Evolutionary conservation across 192 early-diverging fungal genomes (phyloP).

Genomic region (Rhizophagus sp.): DNA sequence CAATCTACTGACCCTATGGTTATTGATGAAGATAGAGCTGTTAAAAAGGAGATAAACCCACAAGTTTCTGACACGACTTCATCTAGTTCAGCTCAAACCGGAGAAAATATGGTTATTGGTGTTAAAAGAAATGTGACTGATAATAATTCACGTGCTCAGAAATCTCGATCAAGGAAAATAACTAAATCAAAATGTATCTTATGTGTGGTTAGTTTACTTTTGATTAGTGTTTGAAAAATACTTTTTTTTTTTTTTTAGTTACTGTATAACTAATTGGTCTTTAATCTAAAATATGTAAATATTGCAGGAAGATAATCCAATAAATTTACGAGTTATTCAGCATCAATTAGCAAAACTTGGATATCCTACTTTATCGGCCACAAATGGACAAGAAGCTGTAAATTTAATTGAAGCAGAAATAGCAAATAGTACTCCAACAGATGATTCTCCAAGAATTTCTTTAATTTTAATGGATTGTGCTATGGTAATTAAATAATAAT

Average conservation of each 20-base stretch:
- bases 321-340: slow-evolving; percentile 48
- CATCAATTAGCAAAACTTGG: slow-evolving; percentile 56
- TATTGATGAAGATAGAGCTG: neutral
- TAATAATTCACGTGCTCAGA: neutral
- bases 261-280: slow-evolving; percentile 30
- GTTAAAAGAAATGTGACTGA: neutral
- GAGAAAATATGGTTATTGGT: neutral
- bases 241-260: neutral
- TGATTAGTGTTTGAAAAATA: neutral
- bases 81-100: too few species aligned
- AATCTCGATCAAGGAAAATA: neutral
- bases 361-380: slow-evolving; percentile 46
- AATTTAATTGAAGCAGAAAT: slow-evolving; percentile 7
- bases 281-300: slow-evolving; percentile 25
- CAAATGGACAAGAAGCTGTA: slow-evolving; percentile 60
- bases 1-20: neutral
- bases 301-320: slow-evolving; percentile 33
- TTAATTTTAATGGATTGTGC: slow-evolving; percentile 58
- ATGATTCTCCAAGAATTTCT: slow-evolving; percentile 18
- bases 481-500: slow-evolving; percentile 39
- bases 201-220: slow-evolving; percentile 6
- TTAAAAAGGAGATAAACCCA: neutral
- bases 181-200: slow-evolving; percentile 16
- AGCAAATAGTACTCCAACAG: neutral
- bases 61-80: neutral